Base-by-base conservation (phyloP, 179 eudicot genomes). In the Spergularia azorica region DNA sequence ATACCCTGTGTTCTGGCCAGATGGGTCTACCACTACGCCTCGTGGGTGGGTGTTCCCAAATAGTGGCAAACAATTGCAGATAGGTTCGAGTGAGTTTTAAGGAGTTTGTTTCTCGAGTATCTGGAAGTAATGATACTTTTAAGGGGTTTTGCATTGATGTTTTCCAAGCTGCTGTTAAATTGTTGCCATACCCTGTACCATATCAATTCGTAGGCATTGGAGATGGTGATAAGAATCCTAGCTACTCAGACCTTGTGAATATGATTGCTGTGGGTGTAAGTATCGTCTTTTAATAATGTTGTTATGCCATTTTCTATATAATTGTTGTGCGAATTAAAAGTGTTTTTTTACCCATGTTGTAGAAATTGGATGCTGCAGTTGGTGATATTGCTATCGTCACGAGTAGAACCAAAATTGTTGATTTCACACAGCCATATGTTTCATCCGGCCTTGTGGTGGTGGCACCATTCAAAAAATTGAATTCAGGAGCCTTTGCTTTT, bases 31-130 rank as follows among this genome's bases (percentile, higher is more conserved):
- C 14, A 57, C 67, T 43, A 79, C 70, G 26, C 98, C 98, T 70
- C 96, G 98, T 79, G 98, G 98, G 50, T 95, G 98, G 97, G 94
- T 91, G 79, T 94, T 95, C 77, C 98, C 98, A 17, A 88, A 84
- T 76, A 85, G 87, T 63, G 98, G 98, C 72, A 84, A 80, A 78
- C 84, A 67, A 56, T 63, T 95, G 80, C 89, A 70, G 73, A 89
- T 92, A 75, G 98, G 90, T 63, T 67, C 85, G 96, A 4, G 91
- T 79, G 43, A 85, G 92, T 81, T 95, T 86, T 68, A 78, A 81
- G 79, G 98, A 92, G 73, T 92, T 89, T 79, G 94, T 92, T 80
- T 89, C 97, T 21, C 88, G 67, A 69, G 88, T 81, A 50, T 77
- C 74, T 5, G 87, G 79, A 78, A 92, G 80, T 71, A 87, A 85